phyloP scores from a whole-genome alignment of 2,329 filamentous ascomycete genomes.

The Colletotrichum agaves region DNA sequence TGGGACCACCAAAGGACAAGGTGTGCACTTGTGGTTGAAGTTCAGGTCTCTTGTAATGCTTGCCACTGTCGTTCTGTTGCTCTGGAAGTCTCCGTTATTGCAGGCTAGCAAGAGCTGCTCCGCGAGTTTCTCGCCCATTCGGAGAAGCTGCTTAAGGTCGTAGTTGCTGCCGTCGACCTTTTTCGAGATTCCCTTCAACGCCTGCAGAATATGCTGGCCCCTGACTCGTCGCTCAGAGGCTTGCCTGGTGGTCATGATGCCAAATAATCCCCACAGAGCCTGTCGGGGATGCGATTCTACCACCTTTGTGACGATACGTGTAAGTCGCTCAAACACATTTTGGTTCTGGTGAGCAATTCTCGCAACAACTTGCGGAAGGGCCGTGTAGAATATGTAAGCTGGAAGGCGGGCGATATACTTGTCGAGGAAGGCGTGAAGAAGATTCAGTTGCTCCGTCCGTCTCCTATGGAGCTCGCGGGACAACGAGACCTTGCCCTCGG shows the following conservation, averaged over 20 bases:
- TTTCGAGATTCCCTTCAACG: slow-evolving; percentile 58
- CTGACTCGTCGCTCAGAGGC: slow-evolving; percentile 70
- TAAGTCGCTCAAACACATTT: slow-evolving; percentile 80
- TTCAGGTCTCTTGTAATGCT: slow-evolving; percentile 81
- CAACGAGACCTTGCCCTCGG: slow-evolving; percentile 64
- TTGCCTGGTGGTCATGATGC: slow-evolving; percentile 84
- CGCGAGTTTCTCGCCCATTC: slow-evolving; percentile 83
- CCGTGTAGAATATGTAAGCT: slow-evolving; percentile 81
- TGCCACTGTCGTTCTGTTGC: slow-evolving; percentile 72
- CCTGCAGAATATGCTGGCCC: slow-evolving; percentile 63
- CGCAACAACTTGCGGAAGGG: slow-evolving; percentile 94
- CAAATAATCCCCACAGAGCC: slow-evolving; percentile 89
- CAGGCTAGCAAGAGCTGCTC: slow-evolving; percentile 85
- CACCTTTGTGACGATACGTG: slow-evolving; percentile 86
- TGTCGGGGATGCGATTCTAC: slow-evolving; percentile 89
- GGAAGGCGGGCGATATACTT: slow-evolving; percentile 81
- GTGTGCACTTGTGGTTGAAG: slow-evolving; percentile 86
- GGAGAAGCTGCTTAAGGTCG: slow-evolving; percentile 78
- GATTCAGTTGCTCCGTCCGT: slow-evolving; percentile 73
- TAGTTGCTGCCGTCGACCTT: slow-evolving; percentile 62
- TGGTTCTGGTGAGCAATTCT: slow-evolving; percentile 88
- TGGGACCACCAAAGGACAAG: slow-evolving; percentile 88
- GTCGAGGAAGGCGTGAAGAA: slow-evolving; percentile 78
- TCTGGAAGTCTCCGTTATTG: slow-evolving; percentile 78
- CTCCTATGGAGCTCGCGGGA: slow-evolving; percentile 63